These are phyloP conservation scores for Favolaschia claudopus DNA, from an alignment of 768 basidiomycete species.

Conservation along the genomic window DNA sequence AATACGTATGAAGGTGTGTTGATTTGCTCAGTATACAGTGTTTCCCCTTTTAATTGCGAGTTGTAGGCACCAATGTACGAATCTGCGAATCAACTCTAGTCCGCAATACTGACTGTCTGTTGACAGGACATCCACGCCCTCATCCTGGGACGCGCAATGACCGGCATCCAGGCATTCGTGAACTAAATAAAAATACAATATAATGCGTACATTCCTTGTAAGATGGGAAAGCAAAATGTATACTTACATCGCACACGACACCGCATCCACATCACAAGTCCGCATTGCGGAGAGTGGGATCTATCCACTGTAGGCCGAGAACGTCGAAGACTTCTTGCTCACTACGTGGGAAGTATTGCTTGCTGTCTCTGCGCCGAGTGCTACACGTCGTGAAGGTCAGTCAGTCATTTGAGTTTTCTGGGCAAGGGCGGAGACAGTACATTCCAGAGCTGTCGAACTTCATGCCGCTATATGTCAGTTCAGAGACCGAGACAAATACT, in stretches of 20 bases:
- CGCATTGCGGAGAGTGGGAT: slow-evolving; percentile 77
- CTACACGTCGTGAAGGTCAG: slow-evolving; percentile 45
- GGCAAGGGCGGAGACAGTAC: slow-evolving; percentile 48
- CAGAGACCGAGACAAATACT: background rate
- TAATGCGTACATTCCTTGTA: background rate
- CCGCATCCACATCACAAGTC: slow-evolving; percentile 51
- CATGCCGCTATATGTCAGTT: slow-evolving; percentile 58
- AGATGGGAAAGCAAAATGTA: slow-evolving; percentile 2
- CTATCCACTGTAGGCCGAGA: slow-evolving; percentile 73
- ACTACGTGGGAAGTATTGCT: slow-evolving; percentile 62
- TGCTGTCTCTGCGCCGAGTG: slow-evolving; percentile 70
- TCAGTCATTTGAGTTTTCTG: background rate
- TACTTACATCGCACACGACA: background rate
- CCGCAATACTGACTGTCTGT: slow-evolving; percentile 1
- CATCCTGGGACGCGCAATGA: slow-evolving; percentile 93
- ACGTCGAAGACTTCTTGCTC: slow-evolving; percentile 79
- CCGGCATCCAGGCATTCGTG: slow-evolving; percentile 86
- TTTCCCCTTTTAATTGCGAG: no score
- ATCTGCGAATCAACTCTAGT: background rate
- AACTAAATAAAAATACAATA: slow-evolving; percentile 44
- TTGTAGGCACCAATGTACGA: slow-evolving; percentile 73
- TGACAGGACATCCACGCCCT: slow-evolving; percentile 87
- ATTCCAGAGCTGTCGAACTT: slow-evolving; percentile 88
- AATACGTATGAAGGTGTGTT: slow-evolving; percentile 90
- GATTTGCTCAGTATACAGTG: no score